Evolutionary conservation across 768 basidiomycete genomes (phyloP), one percentile per base, ranked within the genome.

Genomic region (Vararia minispora): DNA sequence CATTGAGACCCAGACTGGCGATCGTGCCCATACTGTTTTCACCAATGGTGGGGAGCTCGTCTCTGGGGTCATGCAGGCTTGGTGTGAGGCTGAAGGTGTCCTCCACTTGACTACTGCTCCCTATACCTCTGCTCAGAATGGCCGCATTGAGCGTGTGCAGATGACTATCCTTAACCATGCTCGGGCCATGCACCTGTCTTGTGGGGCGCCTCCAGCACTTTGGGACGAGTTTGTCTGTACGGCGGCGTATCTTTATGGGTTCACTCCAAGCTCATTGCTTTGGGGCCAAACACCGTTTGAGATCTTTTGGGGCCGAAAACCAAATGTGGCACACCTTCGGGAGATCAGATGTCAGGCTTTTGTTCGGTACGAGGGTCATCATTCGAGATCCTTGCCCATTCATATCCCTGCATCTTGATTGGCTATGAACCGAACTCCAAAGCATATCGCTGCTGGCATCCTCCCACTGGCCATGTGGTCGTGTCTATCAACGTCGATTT

Each of bases 241-340:
- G 0, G 27, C 20, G 0, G n/a, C 27, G 0, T 41, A 41, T 23
- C 34, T 41, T 1, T 29, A 7, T 1, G 23, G 16, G 6, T 16
- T 43, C 3, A 35, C 40, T 0, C 3, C 24, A 42, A 25, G 16
- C 23, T 25, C 39, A 48, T 41, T 11, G 70, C 7, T 14, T 0
- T 6, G 17, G 13, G 34, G 34, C 1, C 28, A 16, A 1, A 39
- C 38, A 0, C 38, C 30, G 0, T 17, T 22, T 18, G 30, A 39
- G 10, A 2, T 25, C 1, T 39, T 28, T 28, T 32, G 21, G 5
- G 22, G 38, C 1, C 2, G 4, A 0, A 0, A 2, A 1, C 38
- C 38, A 0, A 8, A 17, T 0, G 2, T 39, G 3, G 16, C 29
- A 1, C 38, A 31, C 22, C 21, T 39, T 1, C 13, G 22, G 9